Evolutionary conservation across 306 rosid species (phyloP), one percentile per base, ranked within the genome.

Genomic region (Corylus heterophylla): DNA sequence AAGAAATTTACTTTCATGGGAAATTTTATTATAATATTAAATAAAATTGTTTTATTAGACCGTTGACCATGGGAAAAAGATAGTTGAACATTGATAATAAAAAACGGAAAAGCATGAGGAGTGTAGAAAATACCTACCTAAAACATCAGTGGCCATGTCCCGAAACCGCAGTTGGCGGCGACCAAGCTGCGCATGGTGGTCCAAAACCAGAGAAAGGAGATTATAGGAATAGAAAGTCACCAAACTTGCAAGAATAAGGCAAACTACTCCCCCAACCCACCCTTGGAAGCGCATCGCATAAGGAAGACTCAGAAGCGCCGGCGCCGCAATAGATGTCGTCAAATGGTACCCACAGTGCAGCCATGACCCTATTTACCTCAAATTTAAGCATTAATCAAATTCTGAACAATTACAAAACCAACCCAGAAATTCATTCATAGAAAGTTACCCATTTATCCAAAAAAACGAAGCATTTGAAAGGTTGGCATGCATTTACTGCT

Each of bases 321-420:
- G 98, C 17, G 75, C 92, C 69, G 84, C 98, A 66, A 92, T 89
- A 0, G 98, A 88, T n/a, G 98, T 88, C 14, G 96, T 92, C 88
- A 94, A 88, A 87, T 92, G 98, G 66, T 88, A 92, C 25, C 92
- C 97, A 16, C 94, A 87, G 80, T 94, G 98, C 78, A 86, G 12
- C 98, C 98, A 94, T 71, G 97, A 90, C 10, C 98, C 97, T 88
- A 2, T 2, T 49, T 11, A 42, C 45, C 45, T 42, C 45, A 42
- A 42, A 42, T 42, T 31, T 31, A 31, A 31, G 35, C 35, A 31
- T 31, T 31, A 31, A 31, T 31, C 35, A 31, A 31, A 31, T 31
- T 31, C 35, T 31, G 35, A 31, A 31, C 35, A 31, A 31, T 31
- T 31, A 31, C 2, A 31, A 31, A 2, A 31, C 35, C 35, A 31